These are phyloP conservation scores for Physcomitrium patens DNA, from an alignment of 225 moss, liverwort and hornwort species.

Conservation along the genomic window DNA sequence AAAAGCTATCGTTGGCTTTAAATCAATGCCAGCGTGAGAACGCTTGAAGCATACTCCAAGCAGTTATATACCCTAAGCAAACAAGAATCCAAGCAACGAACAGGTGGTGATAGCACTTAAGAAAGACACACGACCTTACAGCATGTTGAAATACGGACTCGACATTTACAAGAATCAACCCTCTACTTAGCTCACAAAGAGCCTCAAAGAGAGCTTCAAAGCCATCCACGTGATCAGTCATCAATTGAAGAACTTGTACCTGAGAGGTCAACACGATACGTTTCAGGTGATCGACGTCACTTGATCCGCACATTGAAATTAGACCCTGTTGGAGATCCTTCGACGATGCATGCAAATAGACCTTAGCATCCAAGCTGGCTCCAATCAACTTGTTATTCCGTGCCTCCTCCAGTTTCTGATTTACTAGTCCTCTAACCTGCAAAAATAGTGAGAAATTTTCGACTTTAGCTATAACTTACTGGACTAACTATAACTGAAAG, in stretches of 20 bases:
- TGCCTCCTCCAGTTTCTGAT: slow-evolving; percentile 90
- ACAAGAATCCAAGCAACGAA: neutral
- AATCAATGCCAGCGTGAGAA: neutral
- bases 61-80: neutral
- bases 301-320: slow-evolving; percentile 63
- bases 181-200: neutral
- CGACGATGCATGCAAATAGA: slow-evolving; percentile 69
- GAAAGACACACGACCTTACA: neutral
- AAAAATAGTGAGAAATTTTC: slow-evolving; percentile 6
- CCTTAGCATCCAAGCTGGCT: slow-evolving; percentile 93
- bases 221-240: neutral
- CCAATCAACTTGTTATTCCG: slow-evolving; percentile 86
- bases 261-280: slow-evolving; percentile 89
- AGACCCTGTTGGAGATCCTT: slow-evolving; percentile 59
- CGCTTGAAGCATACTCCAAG: neutral
- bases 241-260: slow-evolving; percentile 41
- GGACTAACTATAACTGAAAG: neutral
- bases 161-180: slow-evolving; percentile 2
- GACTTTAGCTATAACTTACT: neutral
- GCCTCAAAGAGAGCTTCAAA: neutral
- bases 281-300: slow-evolving; percentile 72
- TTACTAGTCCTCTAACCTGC: slow-evolving; percentile 88
- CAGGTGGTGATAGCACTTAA: neutral
- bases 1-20: too few species aligned
- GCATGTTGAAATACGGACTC: neutral